phyloP scores from a whole-genome alignment of 2,329 filamentous ascomycete species.

The Diplodia scrobiculata region DNA sequence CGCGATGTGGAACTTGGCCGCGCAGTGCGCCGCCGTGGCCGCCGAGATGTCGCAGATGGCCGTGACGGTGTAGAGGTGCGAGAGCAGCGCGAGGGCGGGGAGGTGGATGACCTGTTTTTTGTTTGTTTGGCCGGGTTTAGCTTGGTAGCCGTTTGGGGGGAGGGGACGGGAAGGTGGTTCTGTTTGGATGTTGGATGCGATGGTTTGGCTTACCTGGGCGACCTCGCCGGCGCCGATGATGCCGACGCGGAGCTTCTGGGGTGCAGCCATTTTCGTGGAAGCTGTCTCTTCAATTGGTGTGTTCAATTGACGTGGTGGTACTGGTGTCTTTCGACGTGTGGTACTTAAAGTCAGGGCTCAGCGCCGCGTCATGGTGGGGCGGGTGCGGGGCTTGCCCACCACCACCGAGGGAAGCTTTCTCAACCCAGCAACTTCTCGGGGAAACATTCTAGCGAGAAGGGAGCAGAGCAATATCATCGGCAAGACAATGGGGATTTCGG shows the following conservation, averaged over 20 bases:
- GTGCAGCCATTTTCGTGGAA: not conserved
- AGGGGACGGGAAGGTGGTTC: not conserved
- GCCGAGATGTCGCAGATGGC: slow-evolving; percentile 58
- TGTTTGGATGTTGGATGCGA: not conserved
- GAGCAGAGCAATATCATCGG: too few species aligned
- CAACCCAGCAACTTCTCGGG: not conserved
- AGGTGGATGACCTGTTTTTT: slow-evolving; percentile 30
- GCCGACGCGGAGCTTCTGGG: slow-evolving; percentile 25
- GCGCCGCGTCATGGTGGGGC: slow-evolving; percentile 23
- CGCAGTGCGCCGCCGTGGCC: slow-evolving; percentile 47
- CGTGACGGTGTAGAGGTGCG: slow-evolving; percentile 50
- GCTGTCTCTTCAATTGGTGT: not conserved
- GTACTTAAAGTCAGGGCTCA: not conserved
- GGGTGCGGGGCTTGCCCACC: slow-evolving; percentile 2
- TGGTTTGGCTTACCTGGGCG: slow-evolving; percentile 13
- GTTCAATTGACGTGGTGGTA: not conserved
- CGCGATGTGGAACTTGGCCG: slow-evolving; percentile 41
- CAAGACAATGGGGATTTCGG: too few species aligned
- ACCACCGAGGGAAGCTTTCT: not conserved
- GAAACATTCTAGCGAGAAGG: too few species aligned
- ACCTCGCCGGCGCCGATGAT: slow-evolving; percentile 30
- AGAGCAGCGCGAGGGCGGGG: slow-evolving; percentile 39
- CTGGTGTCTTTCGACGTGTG: not conserved
- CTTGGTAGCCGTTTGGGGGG: too few species aligned
- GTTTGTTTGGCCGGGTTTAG: too few species aligned